Conservation (phyloP, 192 early-diverging fungal species). For the Backusella circina region DNA sequence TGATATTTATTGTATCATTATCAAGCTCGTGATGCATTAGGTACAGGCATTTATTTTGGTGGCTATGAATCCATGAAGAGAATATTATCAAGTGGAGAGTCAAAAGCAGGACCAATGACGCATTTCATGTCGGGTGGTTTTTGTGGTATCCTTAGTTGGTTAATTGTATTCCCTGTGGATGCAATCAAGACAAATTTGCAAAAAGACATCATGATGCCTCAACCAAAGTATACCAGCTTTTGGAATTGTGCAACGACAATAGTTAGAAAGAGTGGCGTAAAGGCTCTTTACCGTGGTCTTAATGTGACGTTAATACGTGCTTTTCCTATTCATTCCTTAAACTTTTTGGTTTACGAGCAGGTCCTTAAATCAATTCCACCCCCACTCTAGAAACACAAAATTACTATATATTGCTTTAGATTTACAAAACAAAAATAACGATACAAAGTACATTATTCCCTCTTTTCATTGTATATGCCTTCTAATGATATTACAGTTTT, state of each 20-base stretch:
- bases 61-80: slow-evolving; percentile 61
- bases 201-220: slow-evolving; percentile 60
- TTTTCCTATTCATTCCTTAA: slow-evolving; percentile 79
- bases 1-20: background rate
- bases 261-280: slow-evolving; percentile 46
- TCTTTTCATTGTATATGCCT: background rate
- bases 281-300: slow-evolving; percentile 69
- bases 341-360: slow-evolving; percentile 77
- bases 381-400: background rate
- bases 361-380: slow-evolving; percentile 12
- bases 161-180: slow-evolving; percentile 76
- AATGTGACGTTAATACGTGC: slow-evolving; percentile 72
- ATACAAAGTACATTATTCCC: background rate
- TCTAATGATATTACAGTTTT: background rate
- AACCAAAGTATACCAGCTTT: slow-evolving; percentile 38
- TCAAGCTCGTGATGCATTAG: slow-evolving; percentile 58
- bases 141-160: slow-evolving; percentile 75
- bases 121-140: slow-evolving; percentile 76
- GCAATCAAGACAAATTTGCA: slow-evolving; percentile 74
- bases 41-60: slow-evolving; percentile 72
- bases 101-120: slow-evolving; percentile 54
- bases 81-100: slow-evolving; percentile 19
- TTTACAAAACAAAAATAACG: background rate
- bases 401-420: background rate
- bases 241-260: slow-evolving; percentile 50